Evolutionary conservation across 1,284 basidiomycete species (phyloP).

Genomic region (Rhizoctonia solani): DNA sequence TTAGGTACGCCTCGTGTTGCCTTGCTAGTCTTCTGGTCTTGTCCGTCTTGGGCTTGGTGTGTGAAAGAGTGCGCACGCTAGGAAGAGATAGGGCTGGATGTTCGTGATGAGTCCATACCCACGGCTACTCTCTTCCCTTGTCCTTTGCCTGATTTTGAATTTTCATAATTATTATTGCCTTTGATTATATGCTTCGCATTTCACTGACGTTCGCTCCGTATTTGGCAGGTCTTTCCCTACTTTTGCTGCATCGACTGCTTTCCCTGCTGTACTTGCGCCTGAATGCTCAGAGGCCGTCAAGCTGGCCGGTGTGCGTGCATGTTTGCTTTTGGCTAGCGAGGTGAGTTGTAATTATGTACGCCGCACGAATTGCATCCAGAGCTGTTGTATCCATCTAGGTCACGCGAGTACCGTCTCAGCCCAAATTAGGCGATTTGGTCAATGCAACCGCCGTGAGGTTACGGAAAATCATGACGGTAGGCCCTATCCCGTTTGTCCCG

Average conservation of each 20-base stretch:
- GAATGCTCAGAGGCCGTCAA: slow-evolving; percentile 80
- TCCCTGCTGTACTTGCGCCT: slow-evolving; percentile 67
- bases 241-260: slow-evolving; percentile 63
- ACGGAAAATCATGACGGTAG: slow-evolving; percentile 33
- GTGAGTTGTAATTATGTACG: slow-evolving; percentile 33
- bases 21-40: no score
- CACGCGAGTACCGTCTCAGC: slow-evolving; percentile 61
- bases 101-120: neutral
- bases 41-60: neutral
- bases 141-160: no score
- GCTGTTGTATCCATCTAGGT: slow-evolving; percentile 50
- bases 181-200: neutral
- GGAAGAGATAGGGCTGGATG: no score
- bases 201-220: neutral
- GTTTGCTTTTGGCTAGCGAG: slow-evolving; percentile 53
- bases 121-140: no score
- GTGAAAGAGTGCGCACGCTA: no score
- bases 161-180: no score
- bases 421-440: slow-evolving; percentile 46
- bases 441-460: slow-evolving; percentile 21
- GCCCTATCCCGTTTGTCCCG: neutral
- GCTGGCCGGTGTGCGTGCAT: slow-evolving; percentile 74
- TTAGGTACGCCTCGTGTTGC: slow-evolving; percentile 13
- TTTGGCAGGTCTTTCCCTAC: slow-evolving; percentile 46
- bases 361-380: slow-evolving; percentile 15